A percentile compares a stretch with the other conserved stretches of the same genome.
Conservation (phyloP, 441 rosid species). For the Populus hybrid region DNA sequence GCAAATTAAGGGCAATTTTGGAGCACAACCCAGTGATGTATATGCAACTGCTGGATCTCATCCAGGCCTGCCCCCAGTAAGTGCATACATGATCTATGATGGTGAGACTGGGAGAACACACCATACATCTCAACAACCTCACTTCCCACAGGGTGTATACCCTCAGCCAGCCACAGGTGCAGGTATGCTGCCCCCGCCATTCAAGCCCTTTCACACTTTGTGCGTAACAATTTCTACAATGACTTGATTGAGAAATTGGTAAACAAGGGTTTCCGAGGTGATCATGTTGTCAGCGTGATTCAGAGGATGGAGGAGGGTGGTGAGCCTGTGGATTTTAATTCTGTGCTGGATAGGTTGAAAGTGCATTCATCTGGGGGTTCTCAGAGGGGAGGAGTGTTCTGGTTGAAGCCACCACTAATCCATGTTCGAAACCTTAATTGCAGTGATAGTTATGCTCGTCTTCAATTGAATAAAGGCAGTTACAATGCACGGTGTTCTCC, state of each 20-base stretch:
- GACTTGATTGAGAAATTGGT: constrained; percentile 79
- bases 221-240: constrained; percentile 54
- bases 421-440: background rate
- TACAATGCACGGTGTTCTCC: background rate
- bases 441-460: constrained; percentile 1
- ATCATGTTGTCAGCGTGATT: constrained; percentile 62
- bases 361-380: constrained; percentile 54
- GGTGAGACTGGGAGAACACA: constrained; percentile 56
- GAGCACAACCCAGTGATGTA: constrained; percentile 53
- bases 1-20: constrained; percentile 59
- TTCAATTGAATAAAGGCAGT: constrained; percentile 23
- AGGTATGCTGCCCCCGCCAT: constrained; percentile 37
- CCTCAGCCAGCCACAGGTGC: constrained; percentile 39
- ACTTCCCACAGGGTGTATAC: constrained; percentile 68
- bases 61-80: constrained; percentile 52
- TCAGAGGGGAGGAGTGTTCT: constrained; percentile 82
- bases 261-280: constrained; percentile 88
- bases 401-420: constrained; percentile 19
- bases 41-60: constrained; percentile 55
- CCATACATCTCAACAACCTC: constrained; percentile 55
- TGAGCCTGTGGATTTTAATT: constrained; percentile 72
- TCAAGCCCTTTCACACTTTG: constrained; percentile 44
- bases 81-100: constrained; percentile 67
- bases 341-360: constrained; percentile 74
- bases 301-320: constrained; percentile 93